A percentile compares a stretch with the other conserved stretches of the same genome.
Evolutionary conservation across 192 early-diverging fungal genomes (phyloP).

Genomic region (Diversispora eburnea): DNA sequence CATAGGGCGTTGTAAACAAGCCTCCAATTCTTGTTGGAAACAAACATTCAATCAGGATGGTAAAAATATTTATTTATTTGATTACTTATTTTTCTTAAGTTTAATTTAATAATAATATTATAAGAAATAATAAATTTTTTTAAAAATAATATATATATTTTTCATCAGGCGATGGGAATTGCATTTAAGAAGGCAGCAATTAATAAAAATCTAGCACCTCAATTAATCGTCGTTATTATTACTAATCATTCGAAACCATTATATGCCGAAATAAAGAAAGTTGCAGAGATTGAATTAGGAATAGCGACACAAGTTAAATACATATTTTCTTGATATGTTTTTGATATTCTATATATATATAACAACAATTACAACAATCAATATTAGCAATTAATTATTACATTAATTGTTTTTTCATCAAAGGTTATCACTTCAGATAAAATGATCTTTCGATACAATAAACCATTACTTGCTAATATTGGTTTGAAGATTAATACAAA

Average conservation of each 20-base stretch:
- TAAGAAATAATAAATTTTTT: neutral
- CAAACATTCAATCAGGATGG: neutral
- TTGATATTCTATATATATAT: no score
- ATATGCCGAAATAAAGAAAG: constrained; percentile 80
- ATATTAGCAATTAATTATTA: no score
- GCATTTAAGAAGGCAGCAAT: neutral
- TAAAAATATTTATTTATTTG: no score
- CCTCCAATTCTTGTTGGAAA: neutral
- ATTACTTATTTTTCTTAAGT: no score
- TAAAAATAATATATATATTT: neutral
- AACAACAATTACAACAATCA: no score
- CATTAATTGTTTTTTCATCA: no score
- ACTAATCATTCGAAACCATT: constrained; percentile 73
- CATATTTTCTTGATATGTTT: no score
- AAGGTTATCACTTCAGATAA: constrained; percentile 72
- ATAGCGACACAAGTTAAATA: constrained; percentile 65
- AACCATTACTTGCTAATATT: constrained; percentile 93
- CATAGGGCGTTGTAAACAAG: neutral
- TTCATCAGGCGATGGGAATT: neutral
- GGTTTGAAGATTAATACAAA: constrained; percentile 92
- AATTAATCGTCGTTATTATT: constrained; percentile 79
- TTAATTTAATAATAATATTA: neutral
- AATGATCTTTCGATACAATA: constrained; percentile 66
- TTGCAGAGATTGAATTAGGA: constrained; percentile 83
- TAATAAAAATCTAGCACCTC: constrained; percentile 42